phyloP scores from a whole-genome alignment of 2,329 filamentous ascomycete species.

The Exophiala bonariae region DNA sequence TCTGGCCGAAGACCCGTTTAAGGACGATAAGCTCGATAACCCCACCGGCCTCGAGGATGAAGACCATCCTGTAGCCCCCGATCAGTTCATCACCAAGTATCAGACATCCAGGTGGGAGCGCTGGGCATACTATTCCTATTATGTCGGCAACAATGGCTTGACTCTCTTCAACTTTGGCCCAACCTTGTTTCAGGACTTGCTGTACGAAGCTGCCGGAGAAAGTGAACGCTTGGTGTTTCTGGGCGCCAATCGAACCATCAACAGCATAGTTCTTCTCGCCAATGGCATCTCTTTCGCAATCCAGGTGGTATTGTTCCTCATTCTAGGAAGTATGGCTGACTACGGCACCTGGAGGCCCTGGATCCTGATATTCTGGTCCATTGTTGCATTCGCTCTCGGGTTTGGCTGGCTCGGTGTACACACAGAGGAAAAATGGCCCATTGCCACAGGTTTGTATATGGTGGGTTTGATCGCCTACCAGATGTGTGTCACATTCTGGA shows the following conservation, averaged over 20 bases:
- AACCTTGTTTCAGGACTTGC: slow-evolving; percentile 64
- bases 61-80: slow-evolving; percentile 50
- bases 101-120: slow-evolving; percentile 56
- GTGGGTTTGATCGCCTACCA: slow-evolving; percentile 67
- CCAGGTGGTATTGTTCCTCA: slow-evolving; percentile 56
- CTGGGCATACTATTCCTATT: slow-evolving; percentile 62
- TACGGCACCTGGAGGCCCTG: slow-evolving; percentile 66
- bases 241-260: slow-evolving; percentile 59
- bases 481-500: slow-evolving; percentile 68
- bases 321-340: slow-evolving; percentile 54
- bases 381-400: slow-evolving; percentile 63
- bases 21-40: slow-evolving; percentile 7
- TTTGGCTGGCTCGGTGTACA: slow-evolving; percentile 70
- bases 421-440: slow-evolving; percentile 58
- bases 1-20: slow-evolving; percentile 22
- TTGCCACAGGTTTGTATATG: slow-evolving; percentile 64
- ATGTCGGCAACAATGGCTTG: slow-evolving; percentile 66
- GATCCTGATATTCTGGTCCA: slow-evolving; percentile 61
- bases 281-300: slow-evolving; percentile 70
- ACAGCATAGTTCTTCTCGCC: slow-evolving; percentile 64
- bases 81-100: slow-evolving; percentile 55
- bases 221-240: slow-evolving; percentile 56
- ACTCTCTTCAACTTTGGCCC: slow-evolving; percentile 65
- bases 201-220: slow-evolving; percentile 60
- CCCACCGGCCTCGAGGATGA: slow-evolving; percentile 23